Conservation (phyloP, 2,329 filamentous ascomycete genomes). For the Leptoxyphium fumago region DNA sequence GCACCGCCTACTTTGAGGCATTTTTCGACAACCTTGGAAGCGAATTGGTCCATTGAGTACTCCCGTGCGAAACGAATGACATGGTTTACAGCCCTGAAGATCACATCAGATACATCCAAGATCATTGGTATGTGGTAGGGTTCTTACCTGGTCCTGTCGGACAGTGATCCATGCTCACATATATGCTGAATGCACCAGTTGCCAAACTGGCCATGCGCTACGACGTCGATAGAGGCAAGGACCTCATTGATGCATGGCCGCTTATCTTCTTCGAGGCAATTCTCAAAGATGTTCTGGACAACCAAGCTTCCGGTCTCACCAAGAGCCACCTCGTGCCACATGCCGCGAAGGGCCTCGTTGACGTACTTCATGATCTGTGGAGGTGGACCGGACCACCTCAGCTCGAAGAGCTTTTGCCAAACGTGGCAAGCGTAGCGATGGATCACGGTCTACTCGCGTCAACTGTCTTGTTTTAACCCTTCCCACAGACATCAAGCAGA, state of each 20-base stretch:
- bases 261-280: slow-evolving; percentile 98
- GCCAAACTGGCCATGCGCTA: slow-evolving; percentile 93
- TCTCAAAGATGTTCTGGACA: slow-evolving; percentile 99
- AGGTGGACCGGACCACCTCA: slow-evolving; percentile 86
- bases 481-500: neutral
- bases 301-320: slow-evolving; percentile 96
- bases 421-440: slow-evolving; percentile 98
- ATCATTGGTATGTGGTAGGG: no score
- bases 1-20: slow-evolving; percentile 89
- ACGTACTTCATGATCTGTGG: slow-evolving; percentile 98
- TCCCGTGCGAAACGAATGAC: slow-evolving; percentile 86
- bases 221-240: slow-evolving; percentile 83
- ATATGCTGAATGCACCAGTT: slow-evolving; percentile 99
- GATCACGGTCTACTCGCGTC: slow-evolving; percentile 53
- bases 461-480: no score
- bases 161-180: slow-evolving; percentile 85
- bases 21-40: slow-evolving; percentile 97
- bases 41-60: slow-evolving; percentile 98
- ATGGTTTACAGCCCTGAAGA: slow-evolving; percentile 65
- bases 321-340: slow-evolving; percentile 97
- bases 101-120: no score
- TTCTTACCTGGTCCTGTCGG: slow-evolving; percentile 55
- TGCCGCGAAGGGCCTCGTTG: slow-evolving; percentile 83
- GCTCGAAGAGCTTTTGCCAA: slow-evolving; percentile 98
- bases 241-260: slow-evolving; percentile 96